Conservation (phyloP, 805 yeast genomes). For the Cyberlindnera amylophila region DNA sequence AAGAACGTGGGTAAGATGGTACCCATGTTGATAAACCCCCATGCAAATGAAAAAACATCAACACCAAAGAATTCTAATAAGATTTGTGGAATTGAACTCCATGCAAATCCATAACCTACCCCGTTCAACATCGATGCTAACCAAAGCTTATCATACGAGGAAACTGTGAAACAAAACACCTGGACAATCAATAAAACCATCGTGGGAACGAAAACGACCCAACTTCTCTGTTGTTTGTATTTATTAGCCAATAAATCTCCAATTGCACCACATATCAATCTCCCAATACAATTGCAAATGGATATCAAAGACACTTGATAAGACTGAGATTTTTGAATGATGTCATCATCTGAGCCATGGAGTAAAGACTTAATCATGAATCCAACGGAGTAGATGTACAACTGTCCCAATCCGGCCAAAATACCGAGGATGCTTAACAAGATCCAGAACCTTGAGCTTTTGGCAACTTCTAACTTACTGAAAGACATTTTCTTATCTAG, state of each 20-base stretch:
- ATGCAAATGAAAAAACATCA: conserved; percentile 59
- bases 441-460: conserved; percentile 42
- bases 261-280: conserved; percentile 57
- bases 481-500: conserved; percentile 5
- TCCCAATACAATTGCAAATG: conserved; percentile 60
- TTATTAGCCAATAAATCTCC: conserved; percentile 57
- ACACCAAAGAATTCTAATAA: conserved; percentile 74
- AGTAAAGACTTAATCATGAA: conserved; percentile 55
- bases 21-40: conserved; percentile 68
- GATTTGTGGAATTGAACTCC: conserved; percentile 72
- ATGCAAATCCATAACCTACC: conserved; percentile 66
- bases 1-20: conserved; percentile 60
- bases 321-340: conserved; percentile 54
- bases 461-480: conserved; percentile 23
- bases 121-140: conserved; percentile 57
- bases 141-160: conserved; percentile 39
- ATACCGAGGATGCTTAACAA: conserved; percentile 49
- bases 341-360: conserved; percentile 18
- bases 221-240: conserved; percentile 44
- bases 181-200: conserved; percentile 48
- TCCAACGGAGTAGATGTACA: conserved; percentile 74
- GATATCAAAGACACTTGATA: conserved; percentile 72
- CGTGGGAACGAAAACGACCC: conserved; percentile 53
- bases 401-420: conserved; percentile 64
- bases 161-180: conserved; percentile 37